Percentiles rank a stretch among this genome's conserved stretches.
phyloP scores from a whole-genome alignment of 345 rosid species.

The Sisymbrium altissimum region DNA sequence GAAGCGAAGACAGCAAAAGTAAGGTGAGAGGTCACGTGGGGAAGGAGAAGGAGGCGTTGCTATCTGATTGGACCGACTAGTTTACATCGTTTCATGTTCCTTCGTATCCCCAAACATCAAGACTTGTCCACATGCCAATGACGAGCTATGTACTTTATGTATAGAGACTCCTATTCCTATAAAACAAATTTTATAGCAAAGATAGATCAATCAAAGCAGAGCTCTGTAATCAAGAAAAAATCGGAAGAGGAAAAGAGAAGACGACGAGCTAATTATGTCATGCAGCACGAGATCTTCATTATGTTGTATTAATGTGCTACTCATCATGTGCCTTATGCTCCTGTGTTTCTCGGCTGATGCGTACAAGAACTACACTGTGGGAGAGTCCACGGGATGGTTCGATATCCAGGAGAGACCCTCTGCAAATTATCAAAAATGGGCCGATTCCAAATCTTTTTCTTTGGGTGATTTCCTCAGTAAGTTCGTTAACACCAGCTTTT shows the following conservation, averaged over 20 bases:
- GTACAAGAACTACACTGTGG: slow-evolving; percentile 88
- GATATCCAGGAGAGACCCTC: slow-evolving; percentile 47
- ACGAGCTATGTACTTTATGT: slow-evolving; percentile 21
- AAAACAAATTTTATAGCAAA: not conserved
- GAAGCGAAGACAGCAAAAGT: slow-evolving; percentile 22
- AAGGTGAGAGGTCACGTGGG: slow-evolving; percentile 22
- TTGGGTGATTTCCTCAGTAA: slow-evolving; percentile 95
- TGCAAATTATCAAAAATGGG: slow-evolving; percentile 84
- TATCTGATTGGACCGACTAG: slow-evolving; percentile 28
- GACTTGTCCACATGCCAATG: slow-evolving; percentile 25
- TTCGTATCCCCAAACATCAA: slow-evolving; percentile 16
- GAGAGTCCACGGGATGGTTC: slow-evolving; percentile 77
- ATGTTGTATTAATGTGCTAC: not conserved
- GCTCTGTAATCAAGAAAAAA: not conserved
- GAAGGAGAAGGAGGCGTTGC: not conserved
- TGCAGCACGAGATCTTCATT: slow-evolving; percentile 17
- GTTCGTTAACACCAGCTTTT: slow-evolving; percentile 23
- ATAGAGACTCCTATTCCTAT: not conserved
- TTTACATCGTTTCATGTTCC: slow-evolving; percentile 21
- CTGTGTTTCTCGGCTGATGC: slow-evolving; percentile 39
- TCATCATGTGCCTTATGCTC: slow-evolving; percentile 2
- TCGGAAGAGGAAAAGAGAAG: not conserved
- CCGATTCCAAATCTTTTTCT: slow-evolving; percentile 60
- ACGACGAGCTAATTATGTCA: not conserved
- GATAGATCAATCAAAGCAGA: not conserved